Base-by-base conservation (phyloP, 805 yeast genomes). In the Blastobotrys attinorum region DNA sequence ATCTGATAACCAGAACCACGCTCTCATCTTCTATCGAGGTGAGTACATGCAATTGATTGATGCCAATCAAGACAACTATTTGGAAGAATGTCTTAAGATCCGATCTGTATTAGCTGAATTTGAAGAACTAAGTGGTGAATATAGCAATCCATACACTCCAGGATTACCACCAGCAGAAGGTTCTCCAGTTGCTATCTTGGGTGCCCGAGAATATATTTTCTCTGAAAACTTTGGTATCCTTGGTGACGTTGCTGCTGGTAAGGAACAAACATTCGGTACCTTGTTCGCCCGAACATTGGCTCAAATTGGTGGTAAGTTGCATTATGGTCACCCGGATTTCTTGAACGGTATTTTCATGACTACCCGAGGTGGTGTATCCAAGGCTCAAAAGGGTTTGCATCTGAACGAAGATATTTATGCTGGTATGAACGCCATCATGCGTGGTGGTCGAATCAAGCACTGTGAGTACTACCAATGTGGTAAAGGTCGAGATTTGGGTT, bases 241-340 rank as follows among this genome's bases (percentile, higher is more conserved):
- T 39, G 94, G 92, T 42, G 94, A 84, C 63, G 79, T 84, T 52
- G 90, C 92, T 17, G 94, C 94, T 11, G 90, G 90, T 39, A 84
- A 84, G 58, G 94, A 84, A 62, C 92, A 84, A 60, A 84, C 92
- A 7, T 84, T 84, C 64, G 92, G 94, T 44, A 84, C 94, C 0
- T 70, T 84, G 45, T 83, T 83, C 63, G 86, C 92, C 0, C 75
- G 94, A 60, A 83, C 92, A 1, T 68, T 83, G 60, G 89, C 90
- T 2, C 81, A 79, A 57, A 75, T 83, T 52, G 92, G 90, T 22
- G 90, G 89, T 23, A 84, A 84, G 58, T 70, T 84, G 40, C 94
- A 84, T 59, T 84, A 84, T 65, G 94, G 94, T 5, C 94, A 84
- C 60, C 94, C 94, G 27, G 94, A 84, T 64, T 81, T 84, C 64